Conservation (phyloP, 257 asterid species). For the Leptodermis oblonga region DNA sequence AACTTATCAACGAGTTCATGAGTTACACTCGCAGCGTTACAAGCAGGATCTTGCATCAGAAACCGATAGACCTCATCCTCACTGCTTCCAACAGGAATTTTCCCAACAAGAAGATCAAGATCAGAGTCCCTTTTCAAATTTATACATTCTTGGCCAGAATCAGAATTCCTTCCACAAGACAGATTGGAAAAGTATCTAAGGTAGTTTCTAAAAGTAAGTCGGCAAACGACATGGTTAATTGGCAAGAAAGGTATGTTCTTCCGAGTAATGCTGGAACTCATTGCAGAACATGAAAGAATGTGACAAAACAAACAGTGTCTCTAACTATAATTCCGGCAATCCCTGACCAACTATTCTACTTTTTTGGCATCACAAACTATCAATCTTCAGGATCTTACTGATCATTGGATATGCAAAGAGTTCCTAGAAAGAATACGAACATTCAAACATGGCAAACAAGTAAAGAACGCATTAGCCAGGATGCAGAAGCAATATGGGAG, state of each 20-base stretch:
- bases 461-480: neutral
- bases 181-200: constrained; percentile 25
- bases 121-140: constrained; percentile 33
- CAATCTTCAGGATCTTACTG: neutral
- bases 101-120: constrained; percentile 39
- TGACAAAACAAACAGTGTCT: neutral
- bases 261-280: constrained; percentile 4
- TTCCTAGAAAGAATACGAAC: neutral
- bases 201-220: neutral
- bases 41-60: constrained; percentile 39
- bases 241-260: neutral
- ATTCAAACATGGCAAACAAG: neutral
- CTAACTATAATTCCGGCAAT: neutral
- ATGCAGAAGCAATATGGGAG: neutral
- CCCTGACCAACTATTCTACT: neutral
- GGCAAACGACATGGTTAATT: constrained; percentile 3
- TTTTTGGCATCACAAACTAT: neutral
- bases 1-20: constrained; percentile 43
- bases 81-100: constrained; percentile 31
- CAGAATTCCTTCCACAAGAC: constrained; percentile 17
- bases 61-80: constrained; percentile 50
- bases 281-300: neutral
- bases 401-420: neutral
- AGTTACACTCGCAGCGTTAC: constrained; percentile 34
- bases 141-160: constrained; percentile 22